Evolutionary conservation across 1,284 basidiomycete genomes (phyloP).

Genomic region (Ganoderma meredithae): DNA sequence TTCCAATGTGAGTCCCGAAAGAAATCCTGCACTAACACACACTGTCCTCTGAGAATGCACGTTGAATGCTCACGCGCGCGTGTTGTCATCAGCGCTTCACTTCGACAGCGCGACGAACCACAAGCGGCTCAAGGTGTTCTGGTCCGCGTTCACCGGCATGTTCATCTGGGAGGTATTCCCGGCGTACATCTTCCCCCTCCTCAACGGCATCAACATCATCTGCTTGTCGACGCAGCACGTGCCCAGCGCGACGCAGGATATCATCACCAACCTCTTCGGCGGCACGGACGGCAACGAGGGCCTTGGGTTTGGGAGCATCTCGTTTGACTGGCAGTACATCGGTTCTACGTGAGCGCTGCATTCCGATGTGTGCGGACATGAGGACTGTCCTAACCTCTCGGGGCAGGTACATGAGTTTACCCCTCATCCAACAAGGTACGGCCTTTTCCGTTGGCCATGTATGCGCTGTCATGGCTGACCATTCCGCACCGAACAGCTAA

Average conservation of each 20-base stretch:
- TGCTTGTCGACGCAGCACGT: slow-evolving; percentile 62
- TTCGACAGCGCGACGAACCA: slow-evolving; percentile 54
- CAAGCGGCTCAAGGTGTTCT: slow-evolving; percentile 68
- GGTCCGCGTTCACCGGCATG: slow-evolving; percentile 63
- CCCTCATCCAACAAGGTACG: slow-evolving; percentile 60
- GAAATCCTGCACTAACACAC: not conserved
- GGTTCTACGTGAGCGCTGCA: slow-evolving; percentile 53
- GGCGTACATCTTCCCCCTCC: slow-evolving; percentile 66
- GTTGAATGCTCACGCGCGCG: not conserved
- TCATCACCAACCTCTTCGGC: slow-evolving; percentile 71
- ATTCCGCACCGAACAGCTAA: slow-evolving; percentile 48
- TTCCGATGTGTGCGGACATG: not conserved
- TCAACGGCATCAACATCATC: slow-evolving; percentile 65
- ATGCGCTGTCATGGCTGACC: not conserved
- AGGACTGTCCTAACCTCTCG: not conserved
- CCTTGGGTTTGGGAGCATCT: slow-evolving; percentile 60
- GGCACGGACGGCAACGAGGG: slow-evolving; percentile 71
- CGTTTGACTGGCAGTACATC: slow-evolving; percentile 72
- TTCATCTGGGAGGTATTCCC: slow-evolving; percentile 65
- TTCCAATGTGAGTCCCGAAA: slow-evolving; percentile 58
- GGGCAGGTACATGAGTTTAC: slow-evolving; percentile 54
- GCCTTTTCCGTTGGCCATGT: slow-evolving; percentile 10
- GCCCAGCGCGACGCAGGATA: slow-evolving; percentile 47
- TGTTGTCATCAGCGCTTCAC: slow-evolving; percentile 52
- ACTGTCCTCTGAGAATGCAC: not conserved